Evolutionary conservation across 2,329 filamentous ascomycete species (phyloP).

Genomic region (Didymella sp.): DNA sequence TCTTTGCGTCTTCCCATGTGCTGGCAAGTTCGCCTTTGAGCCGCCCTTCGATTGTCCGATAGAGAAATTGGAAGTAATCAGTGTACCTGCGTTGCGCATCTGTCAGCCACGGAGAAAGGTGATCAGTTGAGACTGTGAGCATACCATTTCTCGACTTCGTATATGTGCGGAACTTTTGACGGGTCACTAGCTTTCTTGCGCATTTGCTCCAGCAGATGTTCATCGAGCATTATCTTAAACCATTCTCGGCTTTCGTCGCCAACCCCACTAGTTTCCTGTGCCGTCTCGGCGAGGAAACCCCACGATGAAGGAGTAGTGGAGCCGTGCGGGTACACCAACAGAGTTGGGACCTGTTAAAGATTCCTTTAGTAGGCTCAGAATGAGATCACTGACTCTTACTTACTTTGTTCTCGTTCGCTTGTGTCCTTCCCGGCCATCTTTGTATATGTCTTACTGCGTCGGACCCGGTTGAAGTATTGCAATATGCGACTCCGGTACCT

Average conservation of each 20-base stretch:
- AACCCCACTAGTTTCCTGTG: conserved; percentile 49
- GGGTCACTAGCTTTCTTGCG: conserved; percentile 15
- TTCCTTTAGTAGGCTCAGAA: neutral
- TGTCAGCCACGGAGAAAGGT: conserved; percentile 33
- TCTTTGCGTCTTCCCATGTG: conserved; percentile 50
- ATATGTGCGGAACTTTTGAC: conserved; percentile 39
- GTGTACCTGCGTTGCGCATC: conserved; percentile 51
- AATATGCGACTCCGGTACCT: conserved; percentile 51
- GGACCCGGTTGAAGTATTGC: conserved; percentile 46
- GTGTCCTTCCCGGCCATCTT: conserved; percentile 63
- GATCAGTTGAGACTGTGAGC: neutral
- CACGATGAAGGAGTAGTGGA: conserved; percentile 54
- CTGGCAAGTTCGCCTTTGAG: conserved; percentile 49
- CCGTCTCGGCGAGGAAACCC: conserved; percentile 60
- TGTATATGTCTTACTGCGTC: conserved; percentile 47
- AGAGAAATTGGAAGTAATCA: conserved; percentile 58
- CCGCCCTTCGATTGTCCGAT: conserved; percentile 57
- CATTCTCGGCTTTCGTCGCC: conserved; percentile 56
- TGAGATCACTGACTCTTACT: neutral
- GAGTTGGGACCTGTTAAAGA: conserved; percentile 54
- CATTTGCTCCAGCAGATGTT: conserved; percentile 45
- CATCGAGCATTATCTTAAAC: conserved; percentile 63
- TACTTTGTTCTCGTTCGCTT: conserved; percentile 61
- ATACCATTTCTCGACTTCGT: conserved; percentile 54
- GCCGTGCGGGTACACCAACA: conserved; percentile 54